phyloP scores from a whole-genome alignment of 495 filamentous ascomycete species.

The Penicillium turbatum region DNA sequence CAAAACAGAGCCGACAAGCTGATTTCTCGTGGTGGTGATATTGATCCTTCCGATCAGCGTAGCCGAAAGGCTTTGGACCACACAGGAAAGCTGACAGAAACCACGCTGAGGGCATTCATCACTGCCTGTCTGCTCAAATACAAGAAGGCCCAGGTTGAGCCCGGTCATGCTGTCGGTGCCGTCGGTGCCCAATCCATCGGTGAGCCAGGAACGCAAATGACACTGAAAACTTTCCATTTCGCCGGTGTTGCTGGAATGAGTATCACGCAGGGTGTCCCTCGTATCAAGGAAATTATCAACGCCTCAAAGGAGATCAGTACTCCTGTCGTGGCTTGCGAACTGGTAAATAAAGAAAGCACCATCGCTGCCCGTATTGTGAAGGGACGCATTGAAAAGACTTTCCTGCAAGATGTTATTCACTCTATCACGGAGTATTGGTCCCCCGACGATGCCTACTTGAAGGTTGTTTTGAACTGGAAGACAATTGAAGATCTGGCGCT shows the following conservation, averaged over 20 bases:
- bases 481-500: slow-evolving; percentile 75
- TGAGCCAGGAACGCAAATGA: slow-evolving; percentile 99
- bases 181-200: slow-evolving; percentile 97
- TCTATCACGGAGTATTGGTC: slow-evolving; percentile 81
- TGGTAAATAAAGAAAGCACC: slow-evolving; percentile 64
- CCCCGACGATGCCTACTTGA: slow-evolving; percentile 64
- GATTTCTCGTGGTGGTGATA: slow-evolving; percentile 37
- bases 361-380: slow-evolving; percentile 82
- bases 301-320: slow-evolving; percentile 90
- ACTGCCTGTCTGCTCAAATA: slow-evolving; percentile 82
- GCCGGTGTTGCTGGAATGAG: slow-evolving; percentile 99
- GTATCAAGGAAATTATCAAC: slow-evolving; percentile 99
- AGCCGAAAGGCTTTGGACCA: slow-evolving; percentile 53
- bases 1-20: slow-evolving; percentile 52
- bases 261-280: slow-evolving; percentile 96
- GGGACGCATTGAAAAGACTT: slow-evolving; percentile 74
- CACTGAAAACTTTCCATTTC: slow-evolving; percentile 99
- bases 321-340: slow-evolving; percentile 81
- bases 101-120: slow-evolving; percentile 71
- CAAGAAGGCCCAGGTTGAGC: slow-evolving; percentile 80
- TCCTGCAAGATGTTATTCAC: slow-evolving; percentile 55
- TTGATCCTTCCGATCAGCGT: slow-evolving; percentile 36
- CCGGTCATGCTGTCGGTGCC: slow-evolving; percentile 95
- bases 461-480: slow-evolving; percentile 69
- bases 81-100: slow-evolving; percentile 73